Percentiles rank a stretch among this genome's conserved stretches.
These are phyloP conservation scores for Trypanosoma lewisi DNA, from an alignment of 208 protist genomes.

Conservation along the genomic window DNA sequence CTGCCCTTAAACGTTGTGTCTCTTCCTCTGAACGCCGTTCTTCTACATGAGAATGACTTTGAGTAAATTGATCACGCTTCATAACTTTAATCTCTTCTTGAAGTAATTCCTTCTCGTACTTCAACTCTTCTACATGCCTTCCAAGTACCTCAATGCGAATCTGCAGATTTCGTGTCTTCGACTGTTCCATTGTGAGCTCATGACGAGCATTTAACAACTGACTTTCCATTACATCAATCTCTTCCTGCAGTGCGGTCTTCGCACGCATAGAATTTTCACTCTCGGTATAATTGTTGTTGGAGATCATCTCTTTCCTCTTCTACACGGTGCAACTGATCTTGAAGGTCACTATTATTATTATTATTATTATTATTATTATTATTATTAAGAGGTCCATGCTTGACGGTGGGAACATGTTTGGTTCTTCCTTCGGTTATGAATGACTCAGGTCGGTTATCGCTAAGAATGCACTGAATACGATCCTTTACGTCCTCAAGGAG, in stretches of 20 bases:
- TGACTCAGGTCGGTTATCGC: constrained; percentile 5
- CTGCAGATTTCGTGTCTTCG: constrained; percentile 20
- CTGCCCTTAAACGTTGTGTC: constrained; percentile 19
- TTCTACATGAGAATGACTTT: constrained; percentile 5
- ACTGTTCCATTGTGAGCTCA: constrained; percentile 33
- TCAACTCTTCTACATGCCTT: constrained; percentile 8
- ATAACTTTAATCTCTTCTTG: constrained; percentile 15
- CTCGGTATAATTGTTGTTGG: constrained; percentile 16
- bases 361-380: background rate
- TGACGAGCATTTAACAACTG: constrained; percentile 42
- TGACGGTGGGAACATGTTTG: background rate
- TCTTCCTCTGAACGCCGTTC: constrained; percentile 16
- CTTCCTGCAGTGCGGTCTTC: constrained; percentile 18
- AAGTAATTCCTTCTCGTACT: constrained; percentile 31
- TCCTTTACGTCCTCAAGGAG: constrained; percentile 23
- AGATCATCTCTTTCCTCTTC: constrained; percentile 43
- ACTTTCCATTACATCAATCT: constrained; percentile 38
- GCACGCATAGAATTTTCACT: constrained; percentile 5
- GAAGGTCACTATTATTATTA: constrained; percentile 4
- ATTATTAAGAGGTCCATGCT: background rate
- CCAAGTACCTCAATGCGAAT: constrained; percentile 21
- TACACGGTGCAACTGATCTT: constrained; percentile 28
- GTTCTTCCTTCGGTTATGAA: background rate
- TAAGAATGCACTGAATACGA: constrained; percentile 15
- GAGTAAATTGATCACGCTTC: constrained; percentile 1